A percentile compares a stretch with the other conserved stretches of the same genome.
These are phyloP conservation scores for Aspergillus latus DNA, from an alignment of 2,329 filamentous ascomycete species.

Conservation along the genomic window DNA sequence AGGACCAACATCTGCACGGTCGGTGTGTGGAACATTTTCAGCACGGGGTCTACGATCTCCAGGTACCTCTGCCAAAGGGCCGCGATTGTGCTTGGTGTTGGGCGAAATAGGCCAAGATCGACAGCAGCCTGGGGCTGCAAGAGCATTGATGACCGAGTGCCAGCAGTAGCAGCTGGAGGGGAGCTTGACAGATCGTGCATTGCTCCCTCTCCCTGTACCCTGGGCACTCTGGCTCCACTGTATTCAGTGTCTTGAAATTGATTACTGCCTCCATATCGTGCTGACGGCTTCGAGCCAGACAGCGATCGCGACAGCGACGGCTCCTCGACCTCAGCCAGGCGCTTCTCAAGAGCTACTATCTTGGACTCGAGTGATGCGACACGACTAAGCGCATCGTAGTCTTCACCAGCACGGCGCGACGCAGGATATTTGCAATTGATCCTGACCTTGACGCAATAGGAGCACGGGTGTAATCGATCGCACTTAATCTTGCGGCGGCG, in stretches of 20 bases:
- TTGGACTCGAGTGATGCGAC: background rate
- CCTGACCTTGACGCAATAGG: conserved; percentile 8
- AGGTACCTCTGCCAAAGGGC: conserved; percentile 26
- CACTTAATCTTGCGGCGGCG: conserved; percentile 29
- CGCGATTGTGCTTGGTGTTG: conserved; percentile 6
- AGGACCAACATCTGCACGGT: conserved; percentile 51
- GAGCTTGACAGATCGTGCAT: no score
- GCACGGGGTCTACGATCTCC: conserved; percentile 51
- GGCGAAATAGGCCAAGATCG: background rate
- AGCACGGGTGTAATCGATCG: conserved; percentile 25
- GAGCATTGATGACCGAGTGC: background rate
- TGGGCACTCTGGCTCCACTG: no score
- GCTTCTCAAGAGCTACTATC: background rate
- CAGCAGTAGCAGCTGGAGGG: background rate
- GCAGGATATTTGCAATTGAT: conserved; percentile 6
- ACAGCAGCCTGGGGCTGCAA: background rate
- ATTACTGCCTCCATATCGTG: no score
- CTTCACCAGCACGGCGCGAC: background rate
- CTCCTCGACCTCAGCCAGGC: background rate
- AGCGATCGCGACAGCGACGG: background rate
- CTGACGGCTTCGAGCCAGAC: no score
- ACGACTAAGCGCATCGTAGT: background rate
- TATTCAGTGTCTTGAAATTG: no score
- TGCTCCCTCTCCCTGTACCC: no score
- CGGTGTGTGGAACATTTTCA: conserved; percentile 58